A percentile compares a stretch with the other conserved stretches of the same genome.
Evolutionary conservation across 345 rosid genomes (phyloP).

Genomic region (Cardamine occulta): DNA sequence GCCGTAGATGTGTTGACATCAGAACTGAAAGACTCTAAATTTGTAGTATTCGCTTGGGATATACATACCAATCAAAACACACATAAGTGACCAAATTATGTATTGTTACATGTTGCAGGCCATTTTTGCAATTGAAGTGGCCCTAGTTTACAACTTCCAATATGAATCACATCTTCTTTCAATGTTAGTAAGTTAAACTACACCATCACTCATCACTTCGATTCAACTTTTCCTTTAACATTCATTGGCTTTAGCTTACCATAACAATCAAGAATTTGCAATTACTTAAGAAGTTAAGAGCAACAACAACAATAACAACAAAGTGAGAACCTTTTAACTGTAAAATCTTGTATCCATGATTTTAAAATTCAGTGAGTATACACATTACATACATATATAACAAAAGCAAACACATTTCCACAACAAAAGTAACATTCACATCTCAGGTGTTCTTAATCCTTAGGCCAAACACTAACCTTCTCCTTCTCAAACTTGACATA

Average conservation of each 20-base stretch:
- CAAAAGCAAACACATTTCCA: slow-evolving; percentile 32
- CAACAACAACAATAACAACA: slow-evolving; percentile 7
- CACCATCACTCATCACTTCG: not conserved
- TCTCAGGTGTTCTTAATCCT: slow-evolving; percentile 23
- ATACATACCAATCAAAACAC: not conserved
- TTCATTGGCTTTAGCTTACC: not conserved
- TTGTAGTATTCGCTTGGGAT: not conserved
- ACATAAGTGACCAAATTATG: not conserved
- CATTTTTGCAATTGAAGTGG: not conserved
- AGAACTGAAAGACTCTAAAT: not conserved
- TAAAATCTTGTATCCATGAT: slow-evolving; percentile 27
- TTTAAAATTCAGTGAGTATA: slow-evolving; percentile 15
- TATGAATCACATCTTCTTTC: slow-evolving; percentile 11
- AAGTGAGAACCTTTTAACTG: slow-evolving; percentile 21
- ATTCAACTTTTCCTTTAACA: not conserved
- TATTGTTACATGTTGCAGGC: not conserved
- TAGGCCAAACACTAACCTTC: slow-evolving; percentile 78
- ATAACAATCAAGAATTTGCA: not conserved
- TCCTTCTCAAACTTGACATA: slow-evolving; percentile 75
- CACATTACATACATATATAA: slow-evolving; percentile 27
- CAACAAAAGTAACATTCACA: slow-evolving; percentile 4
- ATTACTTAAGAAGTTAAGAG: slow-evolving; percentile 5
- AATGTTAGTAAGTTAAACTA: not conserved
- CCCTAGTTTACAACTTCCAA: not conserved
- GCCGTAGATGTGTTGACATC: not conserved